Conservation (phyloP, 257 asterid genomes). For the Catharanthus roseus region DNA sequence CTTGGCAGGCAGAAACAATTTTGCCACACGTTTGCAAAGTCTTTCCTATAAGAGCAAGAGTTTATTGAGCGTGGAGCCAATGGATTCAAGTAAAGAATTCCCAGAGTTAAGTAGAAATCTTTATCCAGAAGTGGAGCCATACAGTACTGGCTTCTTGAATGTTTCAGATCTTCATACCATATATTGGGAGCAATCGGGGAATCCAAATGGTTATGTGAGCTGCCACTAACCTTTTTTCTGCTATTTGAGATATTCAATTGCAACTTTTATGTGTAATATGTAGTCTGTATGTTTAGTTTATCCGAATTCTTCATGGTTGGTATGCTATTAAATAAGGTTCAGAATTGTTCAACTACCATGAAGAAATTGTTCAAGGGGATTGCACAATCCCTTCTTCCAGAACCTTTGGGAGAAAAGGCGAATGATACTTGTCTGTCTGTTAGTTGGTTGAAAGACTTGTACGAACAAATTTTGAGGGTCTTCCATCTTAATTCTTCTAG, state of each 20-base stretch:
- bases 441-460: not conserved
- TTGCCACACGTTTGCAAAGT: conserved; percentile 20
- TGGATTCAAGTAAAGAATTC: conserved; percentile 42
- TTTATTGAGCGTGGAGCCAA: conserved; percentile 23
- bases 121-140: conserved; percentile 76
- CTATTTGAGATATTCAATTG: not conserved
- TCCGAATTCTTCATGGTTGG: not conserved
- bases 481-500: not conserved
- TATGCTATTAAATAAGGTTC: not conserved
- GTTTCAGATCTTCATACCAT: conserved; percentile 86
- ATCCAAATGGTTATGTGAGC: conserved; percentile 93
- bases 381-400: not conserved
- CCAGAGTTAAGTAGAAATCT: conserved; percentile 41
- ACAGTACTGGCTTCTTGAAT: conserved; percentile 62
- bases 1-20: conserved; percentile 45
- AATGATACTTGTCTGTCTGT: not conserved
- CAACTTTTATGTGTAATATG: not conserved
- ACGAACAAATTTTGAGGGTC: not conserved
- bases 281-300: not conserved
- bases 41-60: conserved; percentile 27
- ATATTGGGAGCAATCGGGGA: conserved; percentile 90
- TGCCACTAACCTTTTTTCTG: conserved; percentile 1
- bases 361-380: no score
- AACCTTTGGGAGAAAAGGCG: not conserved
- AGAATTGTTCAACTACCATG: not conserved